phyloP scores from a whole-genome alignment of 345 rosid genomes.

The Raphanus raphanistrum region DNA sequence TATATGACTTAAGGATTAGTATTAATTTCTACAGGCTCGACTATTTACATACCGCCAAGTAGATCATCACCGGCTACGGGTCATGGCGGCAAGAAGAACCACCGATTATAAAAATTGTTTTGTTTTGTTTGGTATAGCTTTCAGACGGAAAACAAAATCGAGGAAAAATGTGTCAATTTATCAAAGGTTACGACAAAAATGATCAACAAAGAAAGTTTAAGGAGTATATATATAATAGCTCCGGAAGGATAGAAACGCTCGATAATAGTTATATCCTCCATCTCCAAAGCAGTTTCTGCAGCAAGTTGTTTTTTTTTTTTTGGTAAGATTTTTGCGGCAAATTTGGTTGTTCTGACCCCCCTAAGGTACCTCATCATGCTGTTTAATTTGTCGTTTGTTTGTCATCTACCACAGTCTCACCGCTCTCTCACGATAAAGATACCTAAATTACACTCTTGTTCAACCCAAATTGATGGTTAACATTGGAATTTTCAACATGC shows the following conservation, averaged over 20 bases:
- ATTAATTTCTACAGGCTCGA: not conserved
- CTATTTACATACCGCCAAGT: not conserved
- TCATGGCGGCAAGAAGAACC: not conserved
- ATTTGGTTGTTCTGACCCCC: not conserved
- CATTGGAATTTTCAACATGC: not conserved
- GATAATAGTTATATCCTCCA: not conserved
- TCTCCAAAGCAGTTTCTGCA: not conserved
- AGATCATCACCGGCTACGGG: not conserved
- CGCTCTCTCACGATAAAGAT: not conserved
- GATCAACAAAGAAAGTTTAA: not conserved
- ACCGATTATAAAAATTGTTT: not conserved
- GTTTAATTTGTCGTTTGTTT: not conserved
- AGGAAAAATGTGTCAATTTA: not conserved
- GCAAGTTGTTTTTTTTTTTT: not conserved
- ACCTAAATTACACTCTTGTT: not conserved
- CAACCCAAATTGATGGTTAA: not conserved
- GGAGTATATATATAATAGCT: not conserved
- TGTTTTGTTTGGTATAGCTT: not conserved
- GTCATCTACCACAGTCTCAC: not conserved
- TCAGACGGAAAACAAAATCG: not conserved
- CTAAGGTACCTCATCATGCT: not conserved
- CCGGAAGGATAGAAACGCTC: not conserved
- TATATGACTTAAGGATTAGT: not conserved
- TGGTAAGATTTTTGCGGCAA: not conserved
- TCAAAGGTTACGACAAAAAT: not conserved